Percentiles rank a stretch among this genome's conserved stretches.
Conservation (phyloP, 1,284 basidiomycete species). For the Lentinula novae-zelandiae region DNA sequence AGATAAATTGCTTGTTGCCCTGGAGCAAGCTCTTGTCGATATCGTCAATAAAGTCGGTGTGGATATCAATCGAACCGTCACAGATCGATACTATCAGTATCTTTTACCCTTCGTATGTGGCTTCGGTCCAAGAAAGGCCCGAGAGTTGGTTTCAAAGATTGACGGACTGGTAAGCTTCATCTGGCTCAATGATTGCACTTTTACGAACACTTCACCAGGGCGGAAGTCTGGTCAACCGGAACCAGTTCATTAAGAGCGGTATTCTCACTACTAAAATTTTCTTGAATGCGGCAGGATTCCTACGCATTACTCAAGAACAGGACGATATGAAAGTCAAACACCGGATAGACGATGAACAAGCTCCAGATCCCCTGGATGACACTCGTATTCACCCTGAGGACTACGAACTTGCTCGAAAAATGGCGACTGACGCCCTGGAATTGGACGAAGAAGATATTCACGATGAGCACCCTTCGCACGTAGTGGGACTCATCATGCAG, state of each 20-base stretch:
- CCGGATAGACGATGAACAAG: slow-evolving; percentile 67
- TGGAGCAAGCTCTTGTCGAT: slow-evolving; percentile 90
- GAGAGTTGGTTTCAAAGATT: slow-evolving; percentile 82
- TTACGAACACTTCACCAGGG: slow-evolving; percentile 45
- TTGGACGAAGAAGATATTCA: slow-evolving; percentile 93
- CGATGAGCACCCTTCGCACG: slow-evolving; percentile 86
- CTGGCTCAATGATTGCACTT: background rate
- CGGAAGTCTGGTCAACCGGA: slow-evolving; percentile 80
- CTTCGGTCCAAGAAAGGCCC: slow-evolving; percentile 93
- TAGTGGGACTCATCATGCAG: slow-evolving; percentile 82
- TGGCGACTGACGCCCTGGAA: slow-evolving; percentile 97
- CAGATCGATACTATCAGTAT: slow-evolving; percentile 83
- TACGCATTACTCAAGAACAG: slow-evolving; percentile 78
- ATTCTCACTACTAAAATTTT: slow-evolving; percentile 86
- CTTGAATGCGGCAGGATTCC: slow-evolving; percentile 87
- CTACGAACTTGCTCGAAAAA: slow-evolving; percentile 96
- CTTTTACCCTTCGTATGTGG: slow-evolving; percentile 92
- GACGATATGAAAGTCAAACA: slow-evolving; percentile 60
- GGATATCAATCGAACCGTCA: slow-evolving; percentile 91
- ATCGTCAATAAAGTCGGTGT: slow-evolving; percentile 91
- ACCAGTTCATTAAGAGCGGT: slow-evolving; percentile 78
- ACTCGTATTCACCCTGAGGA: slow-evolving; percentile 98
- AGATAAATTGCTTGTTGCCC: slow-evolving; percentile 78
- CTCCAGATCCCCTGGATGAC: slow-evolving; percentile 89
- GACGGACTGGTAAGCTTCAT: slow-evolving; percentile 53